phyloP scores from a whole-genome alignment of 2,329 filamentous ascomycete species.

The Mollisia scopiformis region DNA sequence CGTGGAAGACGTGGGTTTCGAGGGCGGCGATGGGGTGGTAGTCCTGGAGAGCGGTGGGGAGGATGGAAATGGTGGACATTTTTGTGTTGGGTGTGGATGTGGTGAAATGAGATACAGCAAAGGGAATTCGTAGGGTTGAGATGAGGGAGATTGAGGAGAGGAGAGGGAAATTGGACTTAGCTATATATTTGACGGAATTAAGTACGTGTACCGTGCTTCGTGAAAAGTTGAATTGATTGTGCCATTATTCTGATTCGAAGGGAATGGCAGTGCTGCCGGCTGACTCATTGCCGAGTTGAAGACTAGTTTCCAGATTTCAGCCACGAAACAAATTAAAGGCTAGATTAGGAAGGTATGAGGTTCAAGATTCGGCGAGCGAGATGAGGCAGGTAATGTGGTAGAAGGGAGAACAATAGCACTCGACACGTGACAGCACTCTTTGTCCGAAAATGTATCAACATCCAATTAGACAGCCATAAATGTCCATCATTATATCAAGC shows the following conservation, averaged over 20 bases:
- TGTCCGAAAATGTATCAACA: no score
- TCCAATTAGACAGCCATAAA: neutral
- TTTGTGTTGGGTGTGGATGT: neutral
- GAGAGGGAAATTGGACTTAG: neutral
- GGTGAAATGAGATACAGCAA: neutral
- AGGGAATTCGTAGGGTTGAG: no score
- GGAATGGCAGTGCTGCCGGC: neutral
- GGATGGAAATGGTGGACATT: neutral
- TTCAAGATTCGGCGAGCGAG: neutral
- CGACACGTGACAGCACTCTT: neutral
- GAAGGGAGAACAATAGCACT: neutral
- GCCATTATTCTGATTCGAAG: neutral
- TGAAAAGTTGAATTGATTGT: neutral
- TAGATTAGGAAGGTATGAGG: constrained; percentile 7
- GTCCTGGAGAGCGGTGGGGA: constrained; percentile 6
- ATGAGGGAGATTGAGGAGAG: neutral
- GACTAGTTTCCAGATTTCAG: neutral
- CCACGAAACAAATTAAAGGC: neutral
- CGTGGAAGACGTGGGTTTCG: constrained; percentile 16
- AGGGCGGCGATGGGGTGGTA: constrained; percentile 14
- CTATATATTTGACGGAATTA: neutral
- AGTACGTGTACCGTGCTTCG: neutral
- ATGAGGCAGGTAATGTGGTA: neutral
- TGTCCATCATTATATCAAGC: neutral
- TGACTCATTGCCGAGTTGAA: constrained; percentile 14